Evolutionary conservation across 1,139 yeast genomes (phyloP), one percentile per base, ranked within the genome.

Genomic region (Kodamaea alishanica): DNA sequence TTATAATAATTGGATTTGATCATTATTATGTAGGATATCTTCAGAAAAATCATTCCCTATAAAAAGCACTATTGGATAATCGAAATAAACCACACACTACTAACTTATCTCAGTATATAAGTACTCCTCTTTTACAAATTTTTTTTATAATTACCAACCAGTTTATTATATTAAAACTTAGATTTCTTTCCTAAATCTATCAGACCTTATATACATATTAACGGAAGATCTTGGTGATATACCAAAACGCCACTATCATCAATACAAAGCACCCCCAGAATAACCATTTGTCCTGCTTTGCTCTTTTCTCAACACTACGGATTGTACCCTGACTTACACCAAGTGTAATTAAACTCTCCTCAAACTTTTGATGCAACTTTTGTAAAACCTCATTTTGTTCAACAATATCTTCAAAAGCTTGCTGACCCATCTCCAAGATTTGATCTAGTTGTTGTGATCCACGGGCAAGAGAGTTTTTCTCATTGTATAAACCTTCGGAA

Each of bases 321-420:
- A 92, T 89, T 1, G 98, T 92, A 6, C 85, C 85, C 49, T 79
- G 83, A 34, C 96, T 85, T 2, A 92, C 84, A 3, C 97, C 97
- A 45, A 92, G 70, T 0, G 96, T 88, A 35, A 79, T 70, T 48
- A 94, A 78, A 27, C 88, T 77, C 39, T 79, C 75, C 40, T 81
- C 79, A 65, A 92, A 73, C 46, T 74, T 78, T 31, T 74, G 67
- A 47, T 84, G 89, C 28, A 92, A 72, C 42, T 69, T 70, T 45
- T 76, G 69, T 43, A 92, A 71, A 23, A 81, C 72, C 51, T 83
- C 84, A 57, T 87, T 85, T 57, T 92, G 97, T 40, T 84, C 90
- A 25, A 86, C 84, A 25, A 92, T 70, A 55, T 90, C 96, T 38
- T 86, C 95, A 49, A 89, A 76, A 1, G 96, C 89, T 41, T 78